A percentile compares a stretch with the other conserved stretches of the same genome.
Evolutionary conservation across 192 early-diverging fungal species (phyloP).

Genomic region (Coemansia sp.): DNA sequence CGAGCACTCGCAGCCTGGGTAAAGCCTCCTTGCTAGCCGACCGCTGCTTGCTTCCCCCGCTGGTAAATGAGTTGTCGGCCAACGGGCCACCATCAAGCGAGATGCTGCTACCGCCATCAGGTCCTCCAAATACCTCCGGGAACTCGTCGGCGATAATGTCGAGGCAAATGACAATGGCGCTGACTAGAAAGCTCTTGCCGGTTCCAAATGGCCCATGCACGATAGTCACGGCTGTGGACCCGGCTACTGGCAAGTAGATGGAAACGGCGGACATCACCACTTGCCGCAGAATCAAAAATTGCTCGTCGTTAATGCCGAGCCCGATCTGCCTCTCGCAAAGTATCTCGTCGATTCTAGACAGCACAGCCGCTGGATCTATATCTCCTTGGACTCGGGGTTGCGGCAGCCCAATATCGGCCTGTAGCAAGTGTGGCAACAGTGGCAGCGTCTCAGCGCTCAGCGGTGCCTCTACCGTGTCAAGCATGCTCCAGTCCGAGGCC

Average conservation of each 20-base stretch:
- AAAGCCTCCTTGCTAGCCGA: not conserved
- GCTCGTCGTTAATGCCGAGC: slow-evolving; percentile 34
- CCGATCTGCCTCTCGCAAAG: slow-evolving; percentile 12
- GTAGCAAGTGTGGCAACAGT: slow-evolving; percentile 25
- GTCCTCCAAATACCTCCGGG: slow-evolving; percentile 24
- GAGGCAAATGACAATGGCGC: slow-evolving; percentile 61
- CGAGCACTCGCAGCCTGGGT: slow-evolving; percentile 56
- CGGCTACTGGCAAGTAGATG: slow-evolving; percentile 26
- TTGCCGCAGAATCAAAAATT: slow-evolving; percentile 18
- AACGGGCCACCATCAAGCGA: not conserved
- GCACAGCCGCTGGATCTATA: not conserved
- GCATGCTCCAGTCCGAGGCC: slow-evolving; percentile 50
- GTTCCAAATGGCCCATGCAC: slow-evolving; percentile 64
- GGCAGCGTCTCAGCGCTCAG: slow-evolving; percentile 24
- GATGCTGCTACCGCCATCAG: not conserved
- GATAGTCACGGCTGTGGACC: slow-evolving; percentile 25
- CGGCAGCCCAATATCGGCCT: not conserved
- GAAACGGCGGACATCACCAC: slow-evolving; percentile 35
- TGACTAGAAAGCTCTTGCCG: slow-evolving; percentile 72
- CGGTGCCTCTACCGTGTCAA: slow-evolving; percentile 35
- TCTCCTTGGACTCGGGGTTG: not conserved
- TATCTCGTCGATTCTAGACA: slow-evolving; percentile 3
- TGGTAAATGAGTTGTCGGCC: not conserved
- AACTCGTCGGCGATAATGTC: slow-evolving; percentile 55
- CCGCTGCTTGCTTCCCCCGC: slow-evolving; percentile 15